These are phyloP conservation scores for Laetiporus sulphureus DNA, from an alignment of 1,284 basidiomycete genomes.

Conservation along the genomic window DNA sequence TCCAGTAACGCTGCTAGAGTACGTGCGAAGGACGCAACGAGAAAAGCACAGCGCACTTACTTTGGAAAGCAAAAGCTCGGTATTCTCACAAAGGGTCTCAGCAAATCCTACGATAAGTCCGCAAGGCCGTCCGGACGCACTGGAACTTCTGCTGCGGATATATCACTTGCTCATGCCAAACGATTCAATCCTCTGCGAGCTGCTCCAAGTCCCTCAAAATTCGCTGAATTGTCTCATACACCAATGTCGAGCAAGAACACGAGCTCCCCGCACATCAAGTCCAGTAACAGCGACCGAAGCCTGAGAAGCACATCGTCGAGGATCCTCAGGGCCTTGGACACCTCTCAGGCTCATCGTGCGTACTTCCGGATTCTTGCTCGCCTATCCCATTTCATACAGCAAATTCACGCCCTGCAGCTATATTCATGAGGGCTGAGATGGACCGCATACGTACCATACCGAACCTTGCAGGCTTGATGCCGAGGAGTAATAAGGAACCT, in stretches of 20 bases:
- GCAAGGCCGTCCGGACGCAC: background rate
- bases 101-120: constrained; percentile 7
- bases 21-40: constrained; percentile 40
- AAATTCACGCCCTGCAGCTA: constrained; percentile 21
- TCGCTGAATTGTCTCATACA: too few relatives aligned
- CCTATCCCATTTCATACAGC: constrained; percentile 1
- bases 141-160: constrained; percentile 10
- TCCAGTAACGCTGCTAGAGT: constrained; percentile 49
- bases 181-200: background rate
- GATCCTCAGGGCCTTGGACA: constrained; percentile 19
- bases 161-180: constrained; percentile 21
- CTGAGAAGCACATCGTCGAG: constrained; percentile 8
- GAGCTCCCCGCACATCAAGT: too few relatives aligned
- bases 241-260: too few relatives aligned
- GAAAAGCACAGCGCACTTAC: constrained; percentile 44
- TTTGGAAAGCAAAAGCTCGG: constrained; percentile 51
- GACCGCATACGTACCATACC: constrained; percentile 36
- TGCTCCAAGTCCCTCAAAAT: too few relatives aligned
- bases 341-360: too few relatives aligned
- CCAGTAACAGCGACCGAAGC: background rate
- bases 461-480: constrained; percentile 39
- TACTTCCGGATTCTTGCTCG: constrained; percentile 15
- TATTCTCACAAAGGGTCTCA: constrained; percentile 35
- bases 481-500: too few relatives aligned
- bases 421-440: constrained; percentile 32